Conservation (phyloP, 1,139 yeast genomes). For the Candida albicans region DNA sequence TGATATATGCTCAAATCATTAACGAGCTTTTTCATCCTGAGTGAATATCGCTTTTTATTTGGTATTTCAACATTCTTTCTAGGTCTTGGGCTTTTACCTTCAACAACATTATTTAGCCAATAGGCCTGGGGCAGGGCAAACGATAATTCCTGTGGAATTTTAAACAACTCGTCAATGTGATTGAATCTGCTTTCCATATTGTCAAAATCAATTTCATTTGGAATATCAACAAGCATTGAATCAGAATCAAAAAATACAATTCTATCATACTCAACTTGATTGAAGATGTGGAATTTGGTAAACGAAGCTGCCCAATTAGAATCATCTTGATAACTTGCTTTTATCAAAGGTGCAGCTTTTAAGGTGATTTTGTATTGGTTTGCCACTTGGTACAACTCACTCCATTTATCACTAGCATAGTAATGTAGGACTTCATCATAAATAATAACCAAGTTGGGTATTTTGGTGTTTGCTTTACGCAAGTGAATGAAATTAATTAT, state of each 20-base stretch:
- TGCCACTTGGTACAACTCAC: constrained; percentile 14
- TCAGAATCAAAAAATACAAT: constrained; percentile 46
- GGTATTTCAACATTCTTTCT: constrained; percentile 20
- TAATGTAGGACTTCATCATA: constrained; percentile 21
- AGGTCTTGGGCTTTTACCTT: constrained; percentile 16
- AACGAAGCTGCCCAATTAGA: constrained; percentile 52
- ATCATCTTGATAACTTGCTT: constrained; percentile 17
- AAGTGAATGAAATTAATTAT: constrained; percentile 30
- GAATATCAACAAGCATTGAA: constrained; percentile 29
- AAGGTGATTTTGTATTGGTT: constrained; percentile 20
- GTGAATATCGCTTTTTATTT: constrained; percentile 11
- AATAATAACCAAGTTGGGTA: constrained; percentile 29
- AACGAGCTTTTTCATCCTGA: constrained; percentile 15
- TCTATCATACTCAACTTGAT: constrained; percentile 44
- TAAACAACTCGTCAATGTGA: constrained; percentile 36
- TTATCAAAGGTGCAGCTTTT: constrained; percentile 21
- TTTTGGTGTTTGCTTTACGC: constrained; percentile 20
- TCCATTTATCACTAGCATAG: constrained; percentile 16
- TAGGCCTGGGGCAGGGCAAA: constrained; percentile 41
- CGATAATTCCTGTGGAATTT: constrained; percentile 27
- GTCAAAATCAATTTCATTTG: constrained; percentile 12
- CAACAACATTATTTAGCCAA: constrained; percentile 28
- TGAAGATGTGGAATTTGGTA: constrained; percentile 55
- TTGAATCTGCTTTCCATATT: constrained; percentile 12
- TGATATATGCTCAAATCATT: constrained; percentile 11